A percentile compares a stretch with the other conserved stretches of the same genome.
Conservation (phyloP, 2,329 filamentous ascomycete genomes). For the Ophiostoma perfectum region DNA sequence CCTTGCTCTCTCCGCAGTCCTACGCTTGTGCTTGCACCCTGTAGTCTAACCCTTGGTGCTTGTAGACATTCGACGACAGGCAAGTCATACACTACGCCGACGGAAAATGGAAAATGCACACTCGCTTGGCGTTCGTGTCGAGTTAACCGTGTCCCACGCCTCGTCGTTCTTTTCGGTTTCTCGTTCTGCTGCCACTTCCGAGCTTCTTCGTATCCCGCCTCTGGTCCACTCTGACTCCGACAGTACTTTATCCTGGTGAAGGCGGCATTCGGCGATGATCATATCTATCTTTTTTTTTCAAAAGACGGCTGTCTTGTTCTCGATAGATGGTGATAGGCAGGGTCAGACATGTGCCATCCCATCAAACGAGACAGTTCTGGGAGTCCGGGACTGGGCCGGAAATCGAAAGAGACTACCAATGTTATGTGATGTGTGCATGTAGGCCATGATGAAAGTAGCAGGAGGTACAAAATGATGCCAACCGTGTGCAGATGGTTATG, state of each 20-base stretch:
- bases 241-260: not conserved
- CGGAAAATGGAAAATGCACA: not conserved
- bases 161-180: not conserved
- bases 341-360: conserved; percentile 4
- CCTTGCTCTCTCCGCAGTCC: not conserved
- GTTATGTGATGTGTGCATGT: not conserved
- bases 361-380: not conserved
- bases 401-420: not conserved
- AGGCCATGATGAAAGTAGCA: not conserved
- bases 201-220: not conserved
- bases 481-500: too few relatives aligned
- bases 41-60: not conserved
- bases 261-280: not conserved
- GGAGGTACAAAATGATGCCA: too few relatives aligned
- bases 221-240: not conserved
- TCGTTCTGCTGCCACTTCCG: too few relatives aligned
- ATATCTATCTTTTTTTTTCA: not conserved
- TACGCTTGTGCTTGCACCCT: not conserved
- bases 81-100: not conserved
- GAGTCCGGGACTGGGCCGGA: not conserved
- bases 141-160: not conserved
- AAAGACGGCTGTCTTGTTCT: conserved; percentile 1
- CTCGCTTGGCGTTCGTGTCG: not conserved
- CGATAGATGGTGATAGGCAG: not conserved
- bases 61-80: not conserved